phyloP scores from a whole-genome alignment of 2,329 filamentous ascomycete genomes.

The Leptosphaerulina australis region DNA sequence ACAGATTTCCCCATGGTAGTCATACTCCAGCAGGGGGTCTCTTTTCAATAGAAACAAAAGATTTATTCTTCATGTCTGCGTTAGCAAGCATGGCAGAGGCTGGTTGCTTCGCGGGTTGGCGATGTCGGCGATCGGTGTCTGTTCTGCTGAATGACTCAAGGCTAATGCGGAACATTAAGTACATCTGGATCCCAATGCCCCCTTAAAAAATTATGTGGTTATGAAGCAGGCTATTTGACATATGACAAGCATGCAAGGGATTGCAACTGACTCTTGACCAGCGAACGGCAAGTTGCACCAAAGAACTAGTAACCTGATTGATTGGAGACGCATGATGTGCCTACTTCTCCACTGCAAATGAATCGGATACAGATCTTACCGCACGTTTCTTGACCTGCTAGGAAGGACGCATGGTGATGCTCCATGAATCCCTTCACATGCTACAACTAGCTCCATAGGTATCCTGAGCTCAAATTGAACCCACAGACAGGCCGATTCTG shows the following conservation, averaged over 20 bases:
- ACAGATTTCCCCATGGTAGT: too few species aligned
- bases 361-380: not conserved
- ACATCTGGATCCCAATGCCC: not conserved
- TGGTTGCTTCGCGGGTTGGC: too few species aligned
- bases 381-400: not conserved
- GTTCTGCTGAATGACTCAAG: not conserved
- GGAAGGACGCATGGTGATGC: not conserved
- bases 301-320: not conserved
- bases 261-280: not conserved
- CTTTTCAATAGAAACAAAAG: too few species aligned
- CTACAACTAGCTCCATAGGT: not conserved
- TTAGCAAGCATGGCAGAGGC: not conserved
- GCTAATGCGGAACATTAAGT: conserved; percentile 3
- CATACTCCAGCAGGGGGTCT: too few species aligned
- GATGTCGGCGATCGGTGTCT: not conserved
- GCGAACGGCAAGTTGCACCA: not conserved
- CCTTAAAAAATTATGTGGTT: not conserved
- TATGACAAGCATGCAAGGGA: conserved; percentile 11
- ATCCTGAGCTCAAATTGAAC: not conserved
- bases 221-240: not conserved
- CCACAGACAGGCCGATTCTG: not conserved
- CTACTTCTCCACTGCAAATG: not conserved
- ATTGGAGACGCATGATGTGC: not conserved
- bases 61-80: not conserved
- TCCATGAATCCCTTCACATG: not conserved